Evolutionary conservation across 495 filamentous ascomycete species (phyloP).

Genomic region (Xylaria castorea): DNA sequence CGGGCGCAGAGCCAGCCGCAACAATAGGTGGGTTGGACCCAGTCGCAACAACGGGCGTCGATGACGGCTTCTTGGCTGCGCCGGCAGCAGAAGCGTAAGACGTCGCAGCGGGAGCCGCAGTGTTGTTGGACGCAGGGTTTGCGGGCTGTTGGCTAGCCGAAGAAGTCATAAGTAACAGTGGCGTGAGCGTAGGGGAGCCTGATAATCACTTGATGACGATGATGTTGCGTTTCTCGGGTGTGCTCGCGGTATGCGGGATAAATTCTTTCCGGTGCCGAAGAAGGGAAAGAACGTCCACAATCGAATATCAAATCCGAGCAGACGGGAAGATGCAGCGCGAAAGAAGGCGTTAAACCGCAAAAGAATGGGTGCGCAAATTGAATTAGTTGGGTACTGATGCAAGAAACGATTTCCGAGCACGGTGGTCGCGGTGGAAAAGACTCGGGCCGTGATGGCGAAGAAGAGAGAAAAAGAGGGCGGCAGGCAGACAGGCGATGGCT

Average conservation of each 20-base stretch:
- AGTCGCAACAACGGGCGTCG: slow-evolving; percentile 71
- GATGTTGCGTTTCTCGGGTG: slow-evolving; percentile 33
- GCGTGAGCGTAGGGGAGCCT: slow-evolving; percentile 54
- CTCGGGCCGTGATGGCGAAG: slow-evolving; percentile 30
- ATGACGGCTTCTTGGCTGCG: slow-evolving; percentile 78
- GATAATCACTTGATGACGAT: slow-evolving; percentile 40
- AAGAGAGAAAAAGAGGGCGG: slow-evolving; percentile 30
- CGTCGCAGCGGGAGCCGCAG: slow-evolving; percentile 66
- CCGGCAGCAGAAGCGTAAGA: slow-evolving; percentile 75
- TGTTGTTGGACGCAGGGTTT: slow-evolving; percentile 65
- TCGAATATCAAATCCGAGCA: slow-evolving; percentile 58
- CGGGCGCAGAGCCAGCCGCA: slow-evolving; percentile 66
- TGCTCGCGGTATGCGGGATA: slow-evolving; percentile 22
- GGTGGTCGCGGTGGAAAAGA: slow-evolving; percentile 19
- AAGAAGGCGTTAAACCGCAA: slow-evolving; percentile 7
- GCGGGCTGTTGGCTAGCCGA: slow-evolving; percentile 55
- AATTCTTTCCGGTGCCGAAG: slow-evolving; percentile 34
- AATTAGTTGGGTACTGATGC: slow-evolving; percentile 34
- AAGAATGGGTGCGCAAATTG: slow-evolving; percentile 38
- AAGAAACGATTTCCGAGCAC: slow-evolving; percentile 19
- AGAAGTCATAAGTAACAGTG: slow-evolving; percentile 56
- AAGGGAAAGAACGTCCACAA: slow-evolving; percentile 33
- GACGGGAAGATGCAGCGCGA: slow-evolving; percentile 32
- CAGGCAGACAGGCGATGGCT: slow-evolving; percentile 20
- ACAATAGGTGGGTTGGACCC: slow-evolving; percentile 69